phyloP scores from a whole-genome alignment of 2,329 filamentous ascomycete genomes.

The Ramularia endophylla region DNA sequence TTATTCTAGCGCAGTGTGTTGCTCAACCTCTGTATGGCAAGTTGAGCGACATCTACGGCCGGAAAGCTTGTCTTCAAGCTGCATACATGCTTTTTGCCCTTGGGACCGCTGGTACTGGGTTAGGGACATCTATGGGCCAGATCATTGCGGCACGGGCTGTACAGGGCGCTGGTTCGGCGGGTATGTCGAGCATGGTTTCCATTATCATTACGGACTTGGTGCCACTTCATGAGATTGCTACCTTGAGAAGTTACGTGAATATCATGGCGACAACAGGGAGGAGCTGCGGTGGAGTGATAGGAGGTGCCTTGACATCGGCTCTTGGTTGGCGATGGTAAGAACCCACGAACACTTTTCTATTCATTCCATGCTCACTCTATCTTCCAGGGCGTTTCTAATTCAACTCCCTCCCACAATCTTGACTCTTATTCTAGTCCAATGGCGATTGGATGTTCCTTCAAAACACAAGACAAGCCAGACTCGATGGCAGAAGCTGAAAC shows the following conservation, averaged over 20 bases:
- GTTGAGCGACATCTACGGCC: conserved; percentile 41
- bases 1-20: conserved; percentile 38
- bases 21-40: conserved; percentile 41
- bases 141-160: conserved; percentile 38
- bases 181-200: conserved; percentile 40
- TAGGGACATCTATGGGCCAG: conserved; percentile 33
- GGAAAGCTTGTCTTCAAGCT: conserved; percentile 35
- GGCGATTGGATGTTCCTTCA: conserved; percentile 18
- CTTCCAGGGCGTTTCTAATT: conserved; percentile 48
- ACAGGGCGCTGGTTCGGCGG: conserved; percentile 41
- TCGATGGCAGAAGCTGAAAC: conserved; percentile 35
- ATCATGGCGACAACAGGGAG: conserved; percentile 46
- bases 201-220: conserved; percentile 48
- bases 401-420: conserved; percentile 52
- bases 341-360: not conserved
- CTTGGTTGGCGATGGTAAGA: conserved; percentile 60
- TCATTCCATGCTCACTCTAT: not conserved
- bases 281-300: conserved; percentile 49
- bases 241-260: conserved; percentile 48
- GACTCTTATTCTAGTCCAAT: conserved; percentile 44
- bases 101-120: conserved; percentile 36
- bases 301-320: conserved; percentile 55
- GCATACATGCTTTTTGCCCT: conserved; percentile 39
- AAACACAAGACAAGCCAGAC: conserved; percentile 5
- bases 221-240: conserved; percentile 43